Evolutionary conservation across 2,329 filamentous ascomycete genomes (phyloP).

Genomic region (Pezicula neosporulosa): DNA sequence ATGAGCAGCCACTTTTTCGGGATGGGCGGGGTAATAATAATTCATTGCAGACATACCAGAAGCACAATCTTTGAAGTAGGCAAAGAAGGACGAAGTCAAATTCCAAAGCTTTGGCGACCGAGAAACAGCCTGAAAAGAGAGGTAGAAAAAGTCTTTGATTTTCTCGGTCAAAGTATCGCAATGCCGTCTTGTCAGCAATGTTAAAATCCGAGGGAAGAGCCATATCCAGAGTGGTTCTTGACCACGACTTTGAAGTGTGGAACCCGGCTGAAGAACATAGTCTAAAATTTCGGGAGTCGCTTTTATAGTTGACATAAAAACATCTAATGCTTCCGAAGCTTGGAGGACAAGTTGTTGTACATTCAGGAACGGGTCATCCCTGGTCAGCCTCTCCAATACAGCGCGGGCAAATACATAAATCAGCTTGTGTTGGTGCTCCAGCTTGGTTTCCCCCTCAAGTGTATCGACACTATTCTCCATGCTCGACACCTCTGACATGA

Average conservation of each 20-base stretch:
- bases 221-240: conserved; percentile 63
- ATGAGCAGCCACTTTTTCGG: neutral
- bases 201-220: conserved; percentile 57
- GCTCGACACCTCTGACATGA: conserved; percentile 56
- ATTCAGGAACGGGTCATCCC: conserved; percentile 64
- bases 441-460: conserved; percentile 56
- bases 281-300: conserved; percentile 70
- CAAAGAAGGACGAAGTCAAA: conserved; percentile 38
- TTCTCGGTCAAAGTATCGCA: conserved; percentile 45
- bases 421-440: conserved; percentile 78
- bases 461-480: conserved; percentile 54
- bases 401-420: conserved; percentile 81
- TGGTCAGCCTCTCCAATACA: conserved; percentile 66
- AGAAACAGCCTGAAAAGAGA: conserved; percentile 42
- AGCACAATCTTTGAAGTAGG: conserved; percentile 43
- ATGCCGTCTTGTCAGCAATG: conserved; percentile 49
- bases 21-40: neutral
- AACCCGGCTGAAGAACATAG: conserved; percentile 35
- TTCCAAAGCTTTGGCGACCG: conserved; percentile 46
- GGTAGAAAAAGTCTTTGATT: conserved; percentile 51
- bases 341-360: conserved; percentile 54
- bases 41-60: conserved; percentile 17
- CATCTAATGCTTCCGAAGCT: conserved; percentile 70
- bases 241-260: conserved; percentile 46
- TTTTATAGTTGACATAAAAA: conserved; percentile 70